Percentiles rank a stretch among this genome's conserved stretches.
These are phyloP conservation scores for Massospora cicadina DNA, from an alignment of 371 early-diverging fungal species.

Conservation along the genomic window DNA sequence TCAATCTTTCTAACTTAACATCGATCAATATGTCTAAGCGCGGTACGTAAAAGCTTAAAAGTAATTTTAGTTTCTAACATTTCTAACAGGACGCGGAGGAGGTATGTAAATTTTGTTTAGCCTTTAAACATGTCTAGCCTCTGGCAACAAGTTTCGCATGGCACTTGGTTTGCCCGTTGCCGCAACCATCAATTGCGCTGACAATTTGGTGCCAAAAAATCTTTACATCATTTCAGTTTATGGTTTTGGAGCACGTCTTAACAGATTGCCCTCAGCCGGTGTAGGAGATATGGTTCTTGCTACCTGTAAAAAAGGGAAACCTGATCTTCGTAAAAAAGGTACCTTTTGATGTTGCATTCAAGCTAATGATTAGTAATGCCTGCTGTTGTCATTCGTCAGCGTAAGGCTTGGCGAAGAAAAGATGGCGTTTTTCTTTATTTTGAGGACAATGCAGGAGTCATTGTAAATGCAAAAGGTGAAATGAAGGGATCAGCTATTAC, in stretches of 20 bases:
- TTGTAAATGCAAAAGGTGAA: conserved; percentile 99
- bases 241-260: conserved; percentile 92
- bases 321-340: conserved; percentile 99
- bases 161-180: conserved; percentile 99
- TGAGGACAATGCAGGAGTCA: conserved; percentile 96
- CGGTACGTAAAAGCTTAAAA: not conserved
- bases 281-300: conserved; percentile 99
- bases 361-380: conserved; percentile 60
- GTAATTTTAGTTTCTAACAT: not conserved
- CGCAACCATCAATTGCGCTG: conserved; percentile 99
- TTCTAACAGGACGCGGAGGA: conserved; percentile 15
- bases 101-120: conserved; percentile 11
- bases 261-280: conserved; percentile 98
- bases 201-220: conserved; percentile 99
- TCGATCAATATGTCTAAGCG: not conserved
- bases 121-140: conserved; percentile 19
- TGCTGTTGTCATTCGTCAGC: conserved; percentile 98
- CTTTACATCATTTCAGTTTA: conserved; percentile 97
- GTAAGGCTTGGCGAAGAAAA: conserved; percentile 98
- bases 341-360: conserved; percentile 12
- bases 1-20: not conserved
- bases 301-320: conserved; percentile 99
- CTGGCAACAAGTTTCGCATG: conserved; percentile 97
- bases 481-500: conserved; percentile 99
- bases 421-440: conserved; percentile 99